Evolutionary conservation across 2,329 filamentous ascomycete species (phyloP), one percentile per base, ranked within the genome.

Genomic region (Zasmidium cellare): DNA sequence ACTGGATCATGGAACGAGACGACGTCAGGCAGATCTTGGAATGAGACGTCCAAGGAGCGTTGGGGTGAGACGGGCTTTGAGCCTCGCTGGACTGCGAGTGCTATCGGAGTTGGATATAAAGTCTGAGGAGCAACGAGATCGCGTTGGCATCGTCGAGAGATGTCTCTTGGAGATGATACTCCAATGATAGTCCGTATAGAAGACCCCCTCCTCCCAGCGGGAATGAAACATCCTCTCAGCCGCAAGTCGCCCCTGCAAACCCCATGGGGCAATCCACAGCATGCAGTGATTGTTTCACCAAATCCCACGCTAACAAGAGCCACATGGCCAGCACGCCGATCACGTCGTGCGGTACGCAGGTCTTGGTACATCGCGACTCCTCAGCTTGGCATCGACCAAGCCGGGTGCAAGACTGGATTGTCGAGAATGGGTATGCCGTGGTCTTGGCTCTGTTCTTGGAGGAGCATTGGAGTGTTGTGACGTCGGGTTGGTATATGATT

Each of bases 351-450:
- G 11, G 6, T 28, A 28, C 25, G 16, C 7, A 18, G n/a, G 12
- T 41, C 35, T 41, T 41, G 35, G 35, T 41, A 41, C 35, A 41
- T 16, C 35, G 12, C 35, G 35, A 57, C 55, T 57, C 55, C 55
- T 57, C 55, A 53, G 25, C 55, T 57, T 57, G 45, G 55, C 50
- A 53, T 22, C 24, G 12, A 28, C 55, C 55, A 57, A 57, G 55
- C 22, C 55, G 24, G 38, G 25, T 52, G 41, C 28, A 45, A n/a
- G 28, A 19, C 18, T 23, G 52, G 44, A 35, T 48, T 55, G 52
- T 53, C 50, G 28, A 35, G 35, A 41, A 41, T 12, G 28, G 55
- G 50, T 41, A 57, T 53, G 12, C 55, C 55, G 55, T 53, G 18
- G 45, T 18, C 55, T 57, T 57, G 55, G 55, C 55, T 47, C 9